Conservation (phyloP, 2,329 filamentous ascomycete genomes). For the Thyridium curvatum region DNA sequence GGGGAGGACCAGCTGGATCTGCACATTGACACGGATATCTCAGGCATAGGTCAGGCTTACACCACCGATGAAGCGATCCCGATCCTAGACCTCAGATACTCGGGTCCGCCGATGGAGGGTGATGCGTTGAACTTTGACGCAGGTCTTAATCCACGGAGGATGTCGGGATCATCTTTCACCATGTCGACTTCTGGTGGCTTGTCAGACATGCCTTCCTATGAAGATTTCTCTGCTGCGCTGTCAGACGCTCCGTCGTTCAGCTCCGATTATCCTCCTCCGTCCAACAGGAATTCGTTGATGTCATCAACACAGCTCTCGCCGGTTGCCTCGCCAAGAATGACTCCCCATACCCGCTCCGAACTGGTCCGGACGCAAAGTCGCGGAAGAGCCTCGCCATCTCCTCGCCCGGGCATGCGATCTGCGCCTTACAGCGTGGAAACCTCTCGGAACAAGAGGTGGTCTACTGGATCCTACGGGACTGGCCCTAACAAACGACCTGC, state of each 20-base stretch:
- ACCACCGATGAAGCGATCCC: slow-evolving; percentile 58
- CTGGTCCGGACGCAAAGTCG: slow-evolving; percentile 60
- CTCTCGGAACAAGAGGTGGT: slow-evolving; percentile 67
- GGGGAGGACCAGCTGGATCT: slow-evolving; percentile 48
- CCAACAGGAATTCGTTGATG: slow-evolving; percentile 64
- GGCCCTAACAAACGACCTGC: slow-evolving; percentile 48
- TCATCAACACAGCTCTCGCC: slow-evolving; percentile 67
- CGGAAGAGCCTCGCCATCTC: slow-evolving; percentile 65
- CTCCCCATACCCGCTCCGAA: slow-evolving; percentile 53
- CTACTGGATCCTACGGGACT: slow-evolving; percentile 65
- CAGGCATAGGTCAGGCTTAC: slow-evolving; percentile 53
- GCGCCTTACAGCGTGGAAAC: slow-evolving; percentile 66
- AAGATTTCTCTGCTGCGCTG: slow-evolving; percentile 61
- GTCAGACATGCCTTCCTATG: slow-evolving; percentile 64
- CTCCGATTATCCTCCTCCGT: slow-evolving; percentile 60
- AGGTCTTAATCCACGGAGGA: slow-evolving; percentile 50
- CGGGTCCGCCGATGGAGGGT: slow-evolving; percentile 39
- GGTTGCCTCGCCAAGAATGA: slow-evolving; percentile 63
- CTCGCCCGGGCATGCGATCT: slow-evolving; percentile 59
- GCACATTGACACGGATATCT: slow-evolving; percentile 50
- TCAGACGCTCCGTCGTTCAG: slow-evolving; percentile 63
- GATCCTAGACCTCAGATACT: slow-evolving; percentile 53
- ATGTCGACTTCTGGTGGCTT: slow-evolving; percentile 61
- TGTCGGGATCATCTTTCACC: slow-evolving; percentile 69
- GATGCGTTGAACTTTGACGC: slow-evolving; percentile 45